These are phyloP conservation scores for Pythium diclinum DNA, from an alignment of 352 stramenopile genomes.

Conservation along the genomic window DNA sequence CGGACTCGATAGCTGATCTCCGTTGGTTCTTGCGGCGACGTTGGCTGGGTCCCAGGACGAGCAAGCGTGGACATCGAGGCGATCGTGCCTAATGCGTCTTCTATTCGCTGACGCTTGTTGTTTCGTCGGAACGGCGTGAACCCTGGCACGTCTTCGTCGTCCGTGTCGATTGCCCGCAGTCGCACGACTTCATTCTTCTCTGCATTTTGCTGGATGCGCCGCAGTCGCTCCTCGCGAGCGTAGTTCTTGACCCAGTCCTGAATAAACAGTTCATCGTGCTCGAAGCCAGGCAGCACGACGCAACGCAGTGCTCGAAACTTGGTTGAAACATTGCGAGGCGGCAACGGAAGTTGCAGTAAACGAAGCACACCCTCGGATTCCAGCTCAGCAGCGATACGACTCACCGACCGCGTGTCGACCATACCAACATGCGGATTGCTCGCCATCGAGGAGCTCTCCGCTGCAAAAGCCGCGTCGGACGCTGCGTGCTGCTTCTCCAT, in stretches of 20 bases:
- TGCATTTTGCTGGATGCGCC: slow-evolving; percentile 59
- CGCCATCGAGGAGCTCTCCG: slow-evolving; percentile 3
- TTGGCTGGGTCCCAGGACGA: not conserved
- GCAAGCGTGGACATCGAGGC: not conserved
- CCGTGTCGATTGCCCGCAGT: slow-evolving; percentile 39
- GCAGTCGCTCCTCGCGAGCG: slow-evolving; percentile 67
- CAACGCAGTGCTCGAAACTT: slow-evolving; percentile 75
- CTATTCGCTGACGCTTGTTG: slow-evolving; percentile 14
- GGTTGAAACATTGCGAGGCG: slow-evolving; percentile 72
- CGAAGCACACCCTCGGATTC: slow-evolving; percentile 47
- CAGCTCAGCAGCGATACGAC: slow-evolving; percentile 61
- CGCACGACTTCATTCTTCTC: slow-evolving; percentile 56
- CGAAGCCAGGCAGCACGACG: slow-evolving; percentile 59
- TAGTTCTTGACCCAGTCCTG: slow-evolving; percentile 77
- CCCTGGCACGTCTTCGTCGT: slow-evolving; percentile 34
- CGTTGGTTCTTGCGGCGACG: not conserved
- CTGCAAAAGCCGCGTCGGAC: slow-evolving; percentile 8
- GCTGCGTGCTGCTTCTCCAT: slow-evolving; percentile 52
- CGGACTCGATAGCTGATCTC: slow-evolving; percentile 73
- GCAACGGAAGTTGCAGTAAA: slow-evolving; percentile 62
- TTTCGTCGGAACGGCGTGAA: slow-evolving; percentile 19
- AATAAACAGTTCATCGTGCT: slow-evolving; percentile 67
- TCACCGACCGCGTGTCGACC: slow-evolving; percentile 70
- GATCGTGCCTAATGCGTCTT: not conserved
- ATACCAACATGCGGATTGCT: slow-evolving; percentile 39